These are phyloP conservation scores for Blastobotrys americana DNA, from an alignment of 805 yeast species.

Conservation along the genomic window DNA sequence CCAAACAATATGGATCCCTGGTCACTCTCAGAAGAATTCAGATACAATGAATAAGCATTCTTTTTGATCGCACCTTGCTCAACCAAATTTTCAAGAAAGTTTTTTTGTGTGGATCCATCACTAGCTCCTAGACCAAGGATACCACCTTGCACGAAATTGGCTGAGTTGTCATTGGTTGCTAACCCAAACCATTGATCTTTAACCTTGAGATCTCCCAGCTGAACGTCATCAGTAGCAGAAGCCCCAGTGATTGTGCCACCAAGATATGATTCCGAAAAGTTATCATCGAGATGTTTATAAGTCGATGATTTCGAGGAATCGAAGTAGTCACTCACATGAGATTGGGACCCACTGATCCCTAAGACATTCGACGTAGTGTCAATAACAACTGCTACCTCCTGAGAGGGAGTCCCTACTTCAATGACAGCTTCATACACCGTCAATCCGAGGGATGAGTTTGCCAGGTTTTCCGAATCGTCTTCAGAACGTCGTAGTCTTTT, in stretches of 20 bases:
- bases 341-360: slow-evolving; percentile 40
- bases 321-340: slow-evolving; percentile 38
- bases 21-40: slow-evolving; percentile 34
- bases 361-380: slow-evolving; percentile 68
- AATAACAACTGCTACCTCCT: slow-evolving; percentile 44
- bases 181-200: slow-evolving; percentile 62
- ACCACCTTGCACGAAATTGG: slow-evolving; percentile 42
- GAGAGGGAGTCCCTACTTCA: slow-evolving; percentile 48
- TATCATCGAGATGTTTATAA: slow-evolving; percentile 12
- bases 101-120: slow-evolving; percentile 37
- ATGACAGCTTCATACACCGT: slow-evolving; percentile 13
- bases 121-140: slow-evolving; percentile 32
- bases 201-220: slow-evolving; percentile 7
- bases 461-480: no score
- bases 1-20: slow-evolving; percentile 37
- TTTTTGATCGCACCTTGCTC: slow-evolving; percentile 47
- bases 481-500: no score
- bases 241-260: slow-evolving; percentile 42
- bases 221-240: slow-evolving; percentile 9
- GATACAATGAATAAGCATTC: slow-evolving; percentile 53
- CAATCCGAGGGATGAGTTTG: no score
- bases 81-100: slow-evolving; percentile 52
- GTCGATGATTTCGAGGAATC: slow-evolving; percentile 23
- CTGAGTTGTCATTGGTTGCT: slow-evolving; percentile 55
- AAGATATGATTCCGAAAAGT: slow-evolving; percentile 32